Base-by-base conservation (phyloP, 768 basidiomycete genomes). In the Filobasidium wieringae region DNA sequence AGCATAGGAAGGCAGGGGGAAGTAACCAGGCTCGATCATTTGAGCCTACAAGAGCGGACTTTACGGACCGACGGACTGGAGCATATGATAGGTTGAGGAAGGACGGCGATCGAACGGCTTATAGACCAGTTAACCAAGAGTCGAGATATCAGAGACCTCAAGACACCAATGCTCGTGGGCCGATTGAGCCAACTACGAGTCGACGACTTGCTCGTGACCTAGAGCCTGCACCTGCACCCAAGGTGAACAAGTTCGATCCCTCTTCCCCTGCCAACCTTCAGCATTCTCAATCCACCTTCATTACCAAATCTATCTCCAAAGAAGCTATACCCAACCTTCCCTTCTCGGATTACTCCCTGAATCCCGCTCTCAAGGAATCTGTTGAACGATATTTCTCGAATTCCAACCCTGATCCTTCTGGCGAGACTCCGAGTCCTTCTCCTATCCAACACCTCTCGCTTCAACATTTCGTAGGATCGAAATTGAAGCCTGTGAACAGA, bases 391-490 rank as follows among this genome's bases (percentile, higher is more conserved):
- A 41, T 41, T 60, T 60, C 26, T 37, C 52, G 26, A 8, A 29
- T 7, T 15, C n/a, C 14, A n/a, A 19, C 9, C 32, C 34, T 6
- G 15, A 22, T 17, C 45, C 45, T 7, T 24, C 15, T 1, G 6
- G n/a, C 22, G 34, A 27, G n/a, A 19, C 43, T 26, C 58, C 58
- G 24, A 26, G 52, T 32, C 58, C 58, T 11, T 39, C 59, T 7
- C 54, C 59, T 1, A 56, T 60, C 17, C 88, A 90, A 68, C 78
- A 81, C 0, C 76, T 88, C 47, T 80, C 85, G 22, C 66, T 89
- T 19, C 81, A 84, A 62, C 82, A 83, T 73, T 71, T 88, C 17
- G 70, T 87, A 53, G 72, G 75, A 6, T 55, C 49, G 49, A 51
- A 66, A 24, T 53, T 59, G 32, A 47, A 36, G 40, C 64, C 37